phyloP scores from a whole-genome alignment of 179 eudicot genomes.

The Beta lomatogona region DNA sequence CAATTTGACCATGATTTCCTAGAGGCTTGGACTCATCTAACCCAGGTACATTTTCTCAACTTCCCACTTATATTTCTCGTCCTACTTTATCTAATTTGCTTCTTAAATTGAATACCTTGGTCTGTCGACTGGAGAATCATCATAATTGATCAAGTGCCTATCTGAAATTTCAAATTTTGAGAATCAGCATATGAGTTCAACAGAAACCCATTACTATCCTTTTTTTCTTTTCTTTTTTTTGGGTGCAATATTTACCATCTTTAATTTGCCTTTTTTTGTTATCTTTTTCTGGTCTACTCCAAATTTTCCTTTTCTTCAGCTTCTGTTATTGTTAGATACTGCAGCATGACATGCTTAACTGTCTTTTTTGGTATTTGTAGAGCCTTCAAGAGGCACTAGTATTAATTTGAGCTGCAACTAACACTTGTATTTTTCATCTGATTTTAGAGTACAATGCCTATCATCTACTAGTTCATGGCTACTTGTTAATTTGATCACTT shows the following conservation, averaged over 20 bases:
- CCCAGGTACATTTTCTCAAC: constrained; percentile 58
- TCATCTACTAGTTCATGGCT: constrained; percentile 1
- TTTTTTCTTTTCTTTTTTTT: neutral
- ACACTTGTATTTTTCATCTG: neutral
- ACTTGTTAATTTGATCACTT: neutral
- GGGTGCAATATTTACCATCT: neutral
- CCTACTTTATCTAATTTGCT: neutral
- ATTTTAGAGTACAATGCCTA: neutral
- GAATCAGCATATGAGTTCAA: neutral
- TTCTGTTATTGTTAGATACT: neutral
- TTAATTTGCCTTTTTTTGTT: neutral
- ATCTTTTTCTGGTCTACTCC: neutral
- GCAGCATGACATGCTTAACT: neutral
- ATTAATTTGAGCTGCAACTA: neutral
- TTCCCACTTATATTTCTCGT: neutral
- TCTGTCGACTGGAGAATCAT: constrained; percentile 2
- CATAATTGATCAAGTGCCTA: neutral
- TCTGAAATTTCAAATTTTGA: neutral
- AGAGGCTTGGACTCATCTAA: constrained; percentile 90
- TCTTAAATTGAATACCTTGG: neutral
- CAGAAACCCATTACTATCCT: neutral
- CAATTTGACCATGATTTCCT: constrained; percentile 69
- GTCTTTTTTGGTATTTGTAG: neutral
- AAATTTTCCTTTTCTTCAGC: neutral
- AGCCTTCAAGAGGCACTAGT: neutral